These are phyloP conservation scores for Floccularia luteovirens DNA, from an alignment of 768 basidiomycete genomes.

Conservation along the genomic window DNA sequence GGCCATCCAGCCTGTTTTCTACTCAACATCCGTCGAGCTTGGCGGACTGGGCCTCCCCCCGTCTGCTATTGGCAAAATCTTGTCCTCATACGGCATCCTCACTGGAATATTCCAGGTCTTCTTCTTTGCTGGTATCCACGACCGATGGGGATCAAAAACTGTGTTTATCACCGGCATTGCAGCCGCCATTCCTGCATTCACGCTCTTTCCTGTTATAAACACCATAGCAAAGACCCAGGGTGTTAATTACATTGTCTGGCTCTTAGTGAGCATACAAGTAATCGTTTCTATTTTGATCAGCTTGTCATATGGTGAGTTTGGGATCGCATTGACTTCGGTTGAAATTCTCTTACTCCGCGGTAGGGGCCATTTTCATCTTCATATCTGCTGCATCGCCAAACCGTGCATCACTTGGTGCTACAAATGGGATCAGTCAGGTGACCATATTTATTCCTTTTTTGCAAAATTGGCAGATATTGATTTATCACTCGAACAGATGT, in stretches of 20 bases:
- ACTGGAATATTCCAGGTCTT: constrained; percentile 61
- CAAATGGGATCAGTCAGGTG: constrained; percentile 54
- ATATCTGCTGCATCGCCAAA: constrained; percentile 63
- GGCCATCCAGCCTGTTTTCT: constrained; percentile 56
- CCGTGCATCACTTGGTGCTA: constrained; percentile 57
- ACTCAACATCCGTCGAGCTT: constrained; percentile 49
- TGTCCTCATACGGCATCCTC: constrained; percentile 40
- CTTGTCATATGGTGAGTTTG: constrained; percentile 46
- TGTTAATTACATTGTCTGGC: constrained; percentile 37
- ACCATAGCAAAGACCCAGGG: constrained; percentile 43
- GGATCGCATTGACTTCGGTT: background rate
- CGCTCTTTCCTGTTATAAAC: constrained; percentile 56
- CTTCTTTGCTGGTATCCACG: constrained; percentile 56
- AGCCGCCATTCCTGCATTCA: constrained; percentile 42
- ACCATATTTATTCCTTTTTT: constrained; percentile 4
- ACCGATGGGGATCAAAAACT: constrained; percentile 55
- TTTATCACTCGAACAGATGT: constrained; percentile 16
- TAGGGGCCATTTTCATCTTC: constrained; percentile 67
- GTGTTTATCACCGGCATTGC: constrained; percentile 47
- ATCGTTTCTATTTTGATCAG: constrained; percentile 36
- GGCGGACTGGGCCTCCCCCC: constrained; percentile 61
- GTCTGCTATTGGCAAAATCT: constrained; percentile 45
- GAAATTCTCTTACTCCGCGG: constrained; percentile 2
- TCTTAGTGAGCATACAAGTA: constrained; percentile 40
- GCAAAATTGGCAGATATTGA: background rate